These are phyloP conservation scores for Achlya hypogyna DNA, from an alignment of 352 stramenopile genomes.

Conservation along the genomic window DNA sequence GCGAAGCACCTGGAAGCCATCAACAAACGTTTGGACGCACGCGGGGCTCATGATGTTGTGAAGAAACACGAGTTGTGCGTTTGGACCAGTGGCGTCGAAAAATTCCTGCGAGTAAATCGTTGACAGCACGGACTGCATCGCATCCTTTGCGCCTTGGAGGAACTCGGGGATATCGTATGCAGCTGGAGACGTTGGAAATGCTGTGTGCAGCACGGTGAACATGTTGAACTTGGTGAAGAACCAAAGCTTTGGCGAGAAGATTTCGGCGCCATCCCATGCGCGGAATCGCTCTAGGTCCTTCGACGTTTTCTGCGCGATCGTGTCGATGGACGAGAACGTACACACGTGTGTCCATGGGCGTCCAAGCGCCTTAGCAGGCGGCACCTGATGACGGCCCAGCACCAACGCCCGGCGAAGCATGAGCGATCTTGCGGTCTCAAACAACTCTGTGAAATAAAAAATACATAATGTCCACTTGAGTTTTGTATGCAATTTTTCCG, in stretches of 20 bases:
- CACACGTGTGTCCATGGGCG: neutral
- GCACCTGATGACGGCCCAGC: neutral
- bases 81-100: neutral
- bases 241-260: conserved; percentile 11
- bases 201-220: conserved; percentile 11
- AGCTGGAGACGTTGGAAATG: neutral
- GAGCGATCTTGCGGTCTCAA: neutral
- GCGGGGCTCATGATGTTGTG: conserved; percentile 7
- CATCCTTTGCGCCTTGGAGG: conserved; percentile 4
- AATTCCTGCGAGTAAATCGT: conserved; percentile 14
- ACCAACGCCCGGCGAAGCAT: neutral
- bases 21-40: conserved; percentile 7
- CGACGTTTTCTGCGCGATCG: neutral
- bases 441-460: too few species aligned
- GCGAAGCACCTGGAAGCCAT: neutral
- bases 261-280: neutral
- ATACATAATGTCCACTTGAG: too few species aligned
- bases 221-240: conserved; percentile 10
- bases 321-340: neutral
- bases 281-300: neutral
- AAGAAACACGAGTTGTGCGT: neutral
- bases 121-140: neutral
- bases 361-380: neutral
- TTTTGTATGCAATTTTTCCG: too few species aligned
- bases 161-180: conserved; percentile 16